These are phyloP conservation scores for Alternaria viburni DNA, from an alignment of 2,329 filamentous ascomycete genomes.

Conservation along the genomic window DNA sequence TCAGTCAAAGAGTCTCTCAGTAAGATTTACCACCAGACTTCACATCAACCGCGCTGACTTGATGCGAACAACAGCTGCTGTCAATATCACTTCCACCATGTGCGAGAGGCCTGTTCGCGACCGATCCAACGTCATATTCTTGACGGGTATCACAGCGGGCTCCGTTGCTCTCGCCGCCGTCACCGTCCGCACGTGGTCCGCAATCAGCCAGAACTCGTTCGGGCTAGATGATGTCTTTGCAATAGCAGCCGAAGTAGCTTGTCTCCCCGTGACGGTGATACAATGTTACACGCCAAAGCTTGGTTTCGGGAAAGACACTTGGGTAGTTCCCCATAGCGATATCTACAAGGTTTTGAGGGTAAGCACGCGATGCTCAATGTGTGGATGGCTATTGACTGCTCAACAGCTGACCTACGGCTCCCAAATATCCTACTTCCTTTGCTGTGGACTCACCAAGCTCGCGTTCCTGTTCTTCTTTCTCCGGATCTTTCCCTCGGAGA, in stretches of 20 bases:
- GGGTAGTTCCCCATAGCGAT: constrained; percentile 51
- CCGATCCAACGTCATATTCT: constrained; percentile 4
- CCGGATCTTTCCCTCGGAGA: constrained; percentile 33
- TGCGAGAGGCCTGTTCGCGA: constrained; percentile 46
- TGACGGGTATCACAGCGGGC: constrained; percentile 35
- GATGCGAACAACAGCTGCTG: constrained; percentile 29
- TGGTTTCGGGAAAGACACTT: constrained; percentile 59
- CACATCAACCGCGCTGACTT: neutral
- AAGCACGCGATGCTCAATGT: neutral
- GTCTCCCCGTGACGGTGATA: constrained; percentile 18
- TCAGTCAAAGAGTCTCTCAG: constrained; percentile 15
- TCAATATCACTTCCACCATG: constrained; percentile 46
- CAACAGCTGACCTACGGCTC: constrained; percentile 18
- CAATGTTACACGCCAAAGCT: constrained; percentile 11
- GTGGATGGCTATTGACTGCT: neutral
- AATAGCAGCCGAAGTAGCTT: constrained; percentile 9
- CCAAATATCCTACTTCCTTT: constrained; percentile 38
- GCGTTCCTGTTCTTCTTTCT: constrained; percentile 34
- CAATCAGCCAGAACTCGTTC: constrained; percentile 5
- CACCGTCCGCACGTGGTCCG: constrained; percentile 25
- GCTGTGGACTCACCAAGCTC: constrained; percentile 25
- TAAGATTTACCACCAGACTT: neutral
- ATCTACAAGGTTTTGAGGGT: constrained; percentile 8
- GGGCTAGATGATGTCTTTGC: constrained; percentile 19
- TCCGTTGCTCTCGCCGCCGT: constrained; percentile 36